Conservation (phyloP, 1,139 yeast species). For the Meyerozyma smithsonii region DNA sequence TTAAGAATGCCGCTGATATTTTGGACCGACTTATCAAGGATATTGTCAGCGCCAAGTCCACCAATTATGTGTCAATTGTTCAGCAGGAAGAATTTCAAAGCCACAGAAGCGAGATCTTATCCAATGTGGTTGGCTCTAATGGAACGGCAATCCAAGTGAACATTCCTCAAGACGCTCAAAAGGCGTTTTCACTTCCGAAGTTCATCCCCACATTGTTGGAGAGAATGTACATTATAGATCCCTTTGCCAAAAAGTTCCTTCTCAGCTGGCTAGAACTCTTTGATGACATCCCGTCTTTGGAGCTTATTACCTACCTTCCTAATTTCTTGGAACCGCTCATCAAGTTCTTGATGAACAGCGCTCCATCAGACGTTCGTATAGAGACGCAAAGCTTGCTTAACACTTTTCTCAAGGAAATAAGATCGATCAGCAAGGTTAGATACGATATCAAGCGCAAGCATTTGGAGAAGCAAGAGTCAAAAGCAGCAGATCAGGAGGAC, state of each 20-base stretch:
- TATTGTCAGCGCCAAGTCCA: constrained; percentile 92
- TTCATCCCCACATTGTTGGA: constrained; percentile 89
- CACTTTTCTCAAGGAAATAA: constrained; percentile 74
- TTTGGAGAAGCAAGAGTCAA: constrained; percentile 12
- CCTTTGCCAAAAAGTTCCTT: constrained; percentile 85
- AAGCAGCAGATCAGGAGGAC: not conserved
- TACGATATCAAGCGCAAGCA: constrained; percentile 37
- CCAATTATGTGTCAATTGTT: constrained; percentile 81
- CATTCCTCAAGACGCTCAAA: constrained; percentile 56
- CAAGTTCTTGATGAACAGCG: constrained; percentile 67
- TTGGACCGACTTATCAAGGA: constrained; percentile 89
- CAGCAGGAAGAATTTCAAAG: constrained; percentile 44
- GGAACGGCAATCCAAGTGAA: constrained; percentile 60
- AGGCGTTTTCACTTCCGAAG: constrained; percentile 80
- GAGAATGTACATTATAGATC: constrained; percentile 87
- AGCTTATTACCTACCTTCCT: constrained; percentile 81
- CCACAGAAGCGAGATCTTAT: constrained; percentile 30
- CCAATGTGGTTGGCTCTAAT: constrained; percentile 46
- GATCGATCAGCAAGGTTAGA: constrained; percentile 67
- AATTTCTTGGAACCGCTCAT: constrained; percentile 84
- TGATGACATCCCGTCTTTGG: constrained; percentile 90
- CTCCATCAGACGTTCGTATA: constrained; percentile 83
- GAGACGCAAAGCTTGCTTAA: constrained; percentile 79
- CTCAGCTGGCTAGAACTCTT: constrained; percentile 90
- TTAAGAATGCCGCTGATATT: constrained; percentile 93